Evolutionary conservation across 2,329 filamentous ascomycete species (phyloP), one percentile per base, ranked within the genome.

Genomic region (Emergomyces pasteurianus): DNA sequence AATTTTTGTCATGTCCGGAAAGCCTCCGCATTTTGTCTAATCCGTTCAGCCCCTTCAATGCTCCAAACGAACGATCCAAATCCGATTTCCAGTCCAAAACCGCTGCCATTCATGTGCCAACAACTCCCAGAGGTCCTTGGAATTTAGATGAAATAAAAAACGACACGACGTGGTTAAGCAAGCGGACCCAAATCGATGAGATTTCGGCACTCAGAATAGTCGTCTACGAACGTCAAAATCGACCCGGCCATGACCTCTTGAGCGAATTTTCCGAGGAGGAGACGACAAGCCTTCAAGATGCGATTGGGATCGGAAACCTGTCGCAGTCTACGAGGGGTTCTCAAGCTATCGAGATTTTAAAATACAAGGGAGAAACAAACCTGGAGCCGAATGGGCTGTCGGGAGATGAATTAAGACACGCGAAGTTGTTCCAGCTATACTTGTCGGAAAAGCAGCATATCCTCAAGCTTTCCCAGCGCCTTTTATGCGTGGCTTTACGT

Each of bases 121-220:
- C 88, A 21, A 83, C 83, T 5, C 78, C 83, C 14, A 84, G 83
- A 67, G 81, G 83, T 47, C 83, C 83, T 61, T 89, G 87, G 71
- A 84, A 92, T 69, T 79, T 96, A 66, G 85, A 88, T 46, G 79
- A 87, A 69, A 84, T 97, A 72, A 96, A 95, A 76, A 83, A 84
- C 54, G 92, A 97, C 77, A 83, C 90, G 40, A 72, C 88, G 66
- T 97, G 92, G 91, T 78, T 99, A 64, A 92, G 90, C 74, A 84
- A 87, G 68, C 84, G 87, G 69, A 84, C 86, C 58, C 81, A 83
- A 52, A 84, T 96, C 65, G 90, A 94, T 72, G 86, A 96, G 72
- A 79, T 94, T 50, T 84, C 87, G 14, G 91, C 92, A 31, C 79
- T 99, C 68, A 84, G 94, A 62, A 80, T 95, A 50, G 86, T 86